phyloP scores from a whole-genome alignment of 2,329 filamentous ascomycete species.

The Gnomoniopsis smithogilvyi region DNA sequence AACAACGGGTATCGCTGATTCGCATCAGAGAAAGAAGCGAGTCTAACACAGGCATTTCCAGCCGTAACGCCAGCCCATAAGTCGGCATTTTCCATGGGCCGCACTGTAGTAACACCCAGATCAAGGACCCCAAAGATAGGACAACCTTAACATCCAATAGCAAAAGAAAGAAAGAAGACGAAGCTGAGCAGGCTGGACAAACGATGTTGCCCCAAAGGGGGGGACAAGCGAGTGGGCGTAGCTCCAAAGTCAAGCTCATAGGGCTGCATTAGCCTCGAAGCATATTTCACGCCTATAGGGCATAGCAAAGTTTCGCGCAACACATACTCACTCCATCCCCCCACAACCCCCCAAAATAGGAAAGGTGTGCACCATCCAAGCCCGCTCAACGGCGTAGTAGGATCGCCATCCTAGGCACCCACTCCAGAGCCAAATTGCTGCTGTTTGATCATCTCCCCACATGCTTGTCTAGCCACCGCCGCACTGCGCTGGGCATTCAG shows the following conservation, averaged over 20 bases:
- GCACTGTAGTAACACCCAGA: too few relatives aligned
- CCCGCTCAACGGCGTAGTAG: background rate
- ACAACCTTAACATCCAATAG: too few relatives aligned
- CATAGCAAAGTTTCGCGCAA: background rate
- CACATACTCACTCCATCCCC: background rate
- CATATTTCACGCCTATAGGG: background rate
- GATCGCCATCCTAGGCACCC: background rate
- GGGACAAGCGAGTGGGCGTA: background rate
- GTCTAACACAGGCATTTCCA: background rate
- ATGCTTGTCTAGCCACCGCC: conserved; percentile 35
- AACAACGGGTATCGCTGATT: background rate
- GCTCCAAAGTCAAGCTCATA: background rate
- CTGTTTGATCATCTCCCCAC: conserved; percentile 30
- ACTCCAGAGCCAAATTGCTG: conserved; percentile 8
- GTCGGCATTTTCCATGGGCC: too few relatives aligned
- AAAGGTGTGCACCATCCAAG: background rate
- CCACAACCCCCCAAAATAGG: background rate
- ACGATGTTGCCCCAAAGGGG: background rate
- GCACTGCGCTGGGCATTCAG: conserved; percentile 28
- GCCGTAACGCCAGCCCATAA: background rate
- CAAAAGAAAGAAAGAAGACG: background rate
- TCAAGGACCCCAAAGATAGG: too few relatives aligned
- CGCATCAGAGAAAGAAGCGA: background rate
- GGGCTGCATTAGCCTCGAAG: conserved; percentile 6
- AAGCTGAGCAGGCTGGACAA: background rate